Evolutionary conservation across 768 basidiomycete genomes (phyloP), one percentile per base, ranked within the genome.

Genomic region (Agrocybe chaxingu): DNA sequence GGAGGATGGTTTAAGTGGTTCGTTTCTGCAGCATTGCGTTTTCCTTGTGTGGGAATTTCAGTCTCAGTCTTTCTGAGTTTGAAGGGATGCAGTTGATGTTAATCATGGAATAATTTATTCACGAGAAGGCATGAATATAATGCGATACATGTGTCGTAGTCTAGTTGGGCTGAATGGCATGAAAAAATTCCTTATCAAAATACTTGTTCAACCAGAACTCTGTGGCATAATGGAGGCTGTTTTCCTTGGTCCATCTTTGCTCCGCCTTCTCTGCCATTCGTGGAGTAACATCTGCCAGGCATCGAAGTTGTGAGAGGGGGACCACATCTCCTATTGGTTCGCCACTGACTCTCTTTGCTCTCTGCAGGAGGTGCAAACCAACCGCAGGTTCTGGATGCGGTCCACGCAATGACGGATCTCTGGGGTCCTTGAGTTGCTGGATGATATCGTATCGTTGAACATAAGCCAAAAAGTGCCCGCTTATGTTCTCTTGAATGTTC

Each of bases 151-250:
- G 13, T 37, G 16, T 16, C 16, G 1, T 16, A 16, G 16, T 16
- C 16, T 16, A 16, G 16, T 16, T 16, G 16, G 13, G 33, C 38
- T 18, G 8, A n/a, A 45, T 13, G 13, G 48, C 49, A n/a, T 40
- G 59, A 18, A 61, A 61, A 0, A 65, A 29, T 33, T 72, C 65
- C 48, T 71, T 72, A 19, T 55, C 55, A 42, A 62, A 67, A 46
- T 69, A 71, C 42, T 64, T 65, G 41, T 72, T 68, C 45, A 72
- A 46, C 30, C 58, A 64, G 32, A 64, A 67, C n/a, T 63, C 58
- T 0, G 48, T 29, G 40, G 51, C 45, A 24, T 52, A 60, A n/a
- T 60, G 49, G 5, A 58, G 29, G 19, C 63, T 64, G 33, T 54
- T 71, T 38, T 43, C 32, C 3, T 51, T 52, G 0, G 60, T 65